A percentile compares a stretch with the other conserved stretches of the same genome.
phyloP scores from a whole-genome alignment of 2,329 filamentous ascomycete species.

The Metarhizium brunneum region DNA sequence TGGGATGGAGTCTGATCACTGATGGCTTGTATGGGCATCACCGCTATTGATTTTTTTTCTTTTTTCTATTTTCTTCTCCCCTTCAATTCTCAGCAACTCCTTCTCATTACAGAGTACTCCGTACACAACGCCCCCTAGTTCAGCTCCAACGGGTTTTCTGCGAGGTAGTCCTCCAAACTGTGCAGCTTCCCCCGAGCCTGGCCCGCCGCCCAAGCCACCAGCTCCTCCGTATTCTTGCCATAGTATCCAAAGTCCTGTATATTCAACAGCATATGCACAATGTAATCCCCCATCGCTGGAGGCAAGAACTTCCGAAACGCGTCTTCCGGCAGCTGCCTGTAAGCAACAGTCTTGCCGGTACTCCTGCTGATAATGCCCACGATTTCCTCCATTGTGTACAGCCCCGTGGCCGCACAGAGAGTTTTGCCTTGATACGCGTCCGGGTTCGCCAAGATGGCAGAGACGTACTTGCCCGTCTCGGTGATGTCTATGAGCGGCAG shows the following conservation, averaged over 20 bases:
- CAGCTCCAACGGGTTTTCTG: conserved; percentile 7
- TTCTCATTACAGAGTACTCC: background rate
- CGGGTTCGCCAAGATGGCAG: conserved; percentile 30
- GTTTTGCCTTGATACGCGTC: conserved; percentile 32
- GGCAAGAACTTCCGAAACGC: conserved; percentile 11
- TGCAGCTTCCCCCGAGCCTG: conserved; percentile 12
- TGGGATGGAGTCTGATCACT: no score
- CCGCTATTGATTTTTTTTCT: no score
- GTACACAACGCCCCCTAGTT: background rate
- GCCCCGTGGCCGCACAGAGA: conserved; percentile 32
- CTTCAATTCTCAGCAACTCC: background rate
- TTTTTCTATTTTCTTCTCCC: background rate
- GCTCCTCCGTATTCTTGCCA: conserved; percentile 10
- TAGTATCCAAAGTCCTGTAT: conserved; percentile 15
- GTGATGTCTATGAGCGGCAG: conserved; percentile 34
- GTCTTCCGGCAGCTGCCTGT: conserved; percentile 12
- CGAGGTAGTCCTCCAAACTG: conserved; percentile 14
- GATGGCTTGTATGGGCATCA: no score
- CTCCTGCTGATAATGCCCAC: conserved; percentile 27
- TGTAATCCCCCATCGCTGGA: conserved; percentile 7
- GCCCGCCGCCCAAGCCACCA: conserved; percentile 13
- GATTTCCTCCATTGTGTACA: conserved; percentile 28
- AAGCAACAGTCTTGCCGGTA: conserved; percentile 25
- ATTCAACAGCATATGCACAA: conserved; percentile 3
- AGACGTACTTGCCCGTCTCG: conserved; percentile 35